These are phyloP conservation scores for Mychonastes homosphaera DNA, from an alignment of 139 green algal genomes.

Conservation along the genomic window DNA sequence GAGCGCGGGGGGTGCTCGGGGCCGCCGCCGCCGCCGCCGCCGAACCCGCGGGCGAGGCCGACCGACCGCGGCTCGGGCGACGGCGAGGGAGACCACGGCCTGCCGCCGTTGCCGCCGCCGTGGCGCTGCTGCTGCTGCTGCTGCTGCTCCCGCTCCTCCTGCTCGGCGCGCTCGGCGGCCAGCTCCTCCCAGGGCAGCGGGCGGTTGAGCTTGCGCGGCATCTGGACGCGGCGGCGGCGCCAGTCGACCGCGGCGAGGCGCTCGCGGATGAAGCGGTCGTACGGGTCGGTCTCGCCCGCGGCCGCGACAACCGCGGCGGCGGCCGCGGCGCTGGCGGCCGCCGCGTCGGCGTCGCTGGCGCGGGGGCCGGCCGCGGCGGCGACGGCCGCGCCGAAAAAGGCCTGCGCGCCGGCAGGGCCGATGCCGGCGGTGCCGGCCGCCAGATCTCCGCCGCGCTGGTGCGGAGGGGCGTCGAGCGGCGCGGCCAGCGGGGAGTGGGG, in stretches of 20 bases:
- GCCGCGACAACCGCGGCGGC: too few relatives aligned
- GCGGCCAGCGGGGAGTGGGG: too few relatives aligned
- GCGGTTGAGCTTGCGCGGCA: constrained; percentile 17
- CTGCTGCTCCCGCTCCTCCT: neutral
- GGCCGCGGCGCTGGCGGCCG: too few relatives aligned
- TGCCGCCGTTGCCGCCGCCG: neutral
- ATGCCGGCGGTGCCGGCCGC: too few relatives aligned
- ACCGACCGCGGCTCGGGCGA: neutral
- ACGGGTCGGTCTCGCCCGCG: neutral
- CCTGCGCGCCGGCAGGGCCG: too few relatives aligned
- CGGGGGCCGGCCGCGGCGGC: neutral
- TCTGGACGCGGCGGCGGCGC: constrained; percentile 5
- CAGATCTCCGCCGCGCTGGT: too few relatives aligned
- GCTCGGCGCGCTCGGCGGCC: constrained; percentile 6
- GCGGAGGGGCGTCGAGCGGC: too few relatives aligned
- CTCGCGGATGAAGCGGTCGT: constrained; percentile 5
- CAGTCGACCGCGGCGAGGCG: constrained; percentile 6
- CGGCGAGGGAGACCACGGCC: neutral
- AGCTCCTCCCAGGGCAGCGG: constrained; percentile 11
- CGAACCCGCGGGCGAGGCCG: too few relatives aligned
- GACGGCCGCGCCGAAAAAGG: too few relatives aligned
- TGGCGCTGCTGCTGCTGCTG: neutral
- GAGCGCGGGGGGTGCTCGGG: neutral
- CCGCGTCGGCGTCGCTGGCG: neutral
- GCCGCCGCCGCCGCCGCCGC: neutral